Conservation (phyloP, 345 rosid genomes). For the Lepidium sativum region DNA sequence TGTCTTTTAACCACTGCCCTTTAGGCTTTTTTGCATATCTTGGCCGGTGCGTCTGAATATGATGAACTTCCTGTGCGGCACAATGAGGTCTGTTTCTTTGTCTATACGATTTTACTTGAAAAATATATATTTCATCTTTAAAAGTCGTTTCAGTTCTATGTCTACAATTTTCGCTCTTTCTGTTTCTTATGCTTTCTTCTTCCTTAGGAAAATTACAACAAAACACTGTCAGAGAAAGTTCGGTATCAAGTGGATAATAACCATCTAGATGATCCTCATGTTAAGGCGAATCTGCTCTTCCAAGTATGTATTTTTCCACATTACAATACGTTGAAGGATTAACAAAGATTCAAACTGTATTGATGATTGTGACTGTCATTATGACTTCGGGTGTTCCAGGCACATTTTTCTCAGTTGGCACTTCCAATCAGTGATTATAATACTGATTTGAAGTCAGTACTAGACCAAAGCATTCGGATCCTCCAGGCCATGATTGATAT, state of each 20-base stretch:
- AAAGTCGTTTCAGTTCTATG: not conserved
- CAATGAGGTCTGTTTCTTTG: conserved; percentile 58
- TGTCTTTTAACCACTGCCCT: not conserved
- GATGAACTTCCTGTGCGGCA: conserved; percentile 97
- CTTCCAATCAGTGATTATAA: conserved; percentile 87
- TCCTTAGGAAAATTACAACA: conserved; percentile 73
- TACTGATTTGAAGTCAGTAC: conserved; percentile 89
- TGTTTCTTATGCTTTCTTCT: not conserved
- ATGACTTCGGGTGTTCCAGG: conserved; percentile 38
- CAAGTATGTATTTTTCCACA: conserved; percentile 43
- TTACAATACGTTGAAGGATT: not conserved
- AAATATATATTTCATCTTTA: conserved; percentile 10
- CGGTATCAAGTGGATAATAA: conserved; percentile 62
- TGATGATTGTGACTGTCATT: not conserved
- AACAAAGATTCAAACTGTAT: not conserved
- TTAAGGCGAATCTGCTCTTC: conserved; percentile 80
- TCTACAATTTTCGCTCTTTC: not conserved
- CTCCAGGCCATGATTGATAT: conserved; percentile 98
- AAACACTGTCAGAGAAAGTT: conserved; percentile 63
- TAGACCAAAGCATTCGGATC: conserved; percentile 97
- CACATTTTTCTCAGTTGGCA: conserved; percentile 82
- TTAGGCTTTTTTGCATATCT: conserved; percentile 74
- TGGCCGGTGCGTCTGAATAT: conserved; percentile 89
- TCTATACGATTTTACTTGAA: conserved; percentile 33
- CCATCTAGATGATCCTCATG: conserved; percentile 88